Evolutionary conservation across 169 alveolate species (phyloP), one percentile per base, ranked within the genome.

Genomic region (Plasmodium coatneyi): DNA sequence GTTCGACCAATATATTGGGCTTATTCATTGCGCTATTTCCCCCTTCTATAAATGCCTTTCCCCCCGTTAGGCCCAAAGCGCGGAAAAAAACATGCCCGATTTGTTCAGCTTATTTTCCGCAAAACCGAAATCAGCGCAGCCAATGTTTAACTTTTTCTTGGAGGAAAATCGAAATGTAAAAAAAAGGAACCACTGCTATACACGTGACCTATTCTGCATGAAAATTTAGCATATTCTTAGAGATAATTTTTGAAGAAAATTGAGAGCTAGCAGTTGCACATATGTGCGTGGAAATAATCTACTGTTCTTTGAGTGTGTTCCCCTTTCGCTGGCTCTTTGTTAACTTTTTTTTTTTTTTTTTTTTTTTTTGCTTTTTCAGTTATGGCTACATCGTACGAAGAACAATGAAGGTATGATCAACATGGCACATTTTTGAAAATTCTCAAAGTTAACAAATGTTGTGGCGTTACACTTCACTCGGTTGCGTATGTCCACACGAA

Each of bases 161-260:
- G 92, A 84, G 60, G 92, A 84, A 49, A 72, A 72, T 49, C 52
- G 92, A 72, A 84, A 84, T 66, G 92, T 84, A 84, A 32, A 36
- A 46, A 80, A 10, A 36, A 60, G 72, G 56, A 19, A 46, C 71
- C 25, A 80, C 19, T 16, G n/a, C 60, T 80, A 12, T 7, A 80
- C 70, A 80, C 16, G 12, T 60, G 34, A 60, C 16, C 16, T 60
- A 22, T 60, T 60, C 16, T 60, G 76, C 34, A 60, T 22, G 76
- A 60, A 25, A 1, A 6, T 60, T n/a, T 19, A 22, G 34, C 76
- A 9, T 25, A 60, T 19, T 19, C 19, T n/a, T 19, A 60, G 28
- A 22, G 34, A 19, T 25, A n/a, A 60, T 60, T 19, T 60, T 60
- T 60, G 34, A 60, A 60, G 34, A 60, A 60, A 60, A 60, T 60